Percentiles rank a stretch among this genome's conserved stretches.
Conservation (phyloP, 768 basidiomycete genomes). For the Phylloporus sp. region DNA sequence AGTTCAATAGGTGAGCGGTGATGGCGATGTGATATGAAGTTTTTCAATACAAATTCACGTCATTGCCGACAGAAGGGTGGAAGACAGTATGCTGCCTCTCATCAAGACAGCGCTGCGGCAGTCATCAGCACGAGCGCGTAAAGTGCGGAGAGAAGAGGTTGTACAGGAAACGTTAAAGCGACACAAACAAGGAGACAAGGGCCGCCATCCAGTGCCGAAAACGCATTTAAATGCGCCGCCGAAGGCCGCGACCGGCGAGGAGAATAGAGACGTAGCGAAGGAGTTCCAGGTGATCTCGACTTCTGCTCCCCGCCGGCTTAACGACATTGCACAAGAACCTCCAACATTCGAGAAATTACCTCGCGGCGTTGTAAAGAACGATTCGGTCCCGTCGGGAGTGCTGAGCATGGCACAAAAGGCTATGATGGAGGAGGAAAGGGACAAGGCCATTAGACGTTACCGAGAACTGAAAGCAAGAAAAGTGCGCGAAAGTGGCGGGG, state of each 20-base stretch:
- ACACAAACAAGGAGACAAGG: slow-evolving; percentile 9
- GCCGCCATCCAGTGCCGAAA: slow-evolving; percentile 9
- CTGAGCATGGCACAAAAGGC: slow-evolving; percentile 70
- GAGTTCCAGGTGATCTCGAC: slow-evolving; percentile 50
- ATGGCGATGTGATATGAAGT: slow-evolving; percentile 9
- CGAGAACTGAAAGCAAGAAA: slow-evolving; percentile 60
- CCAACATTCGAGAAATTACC: slow-evolving; percentile 56
- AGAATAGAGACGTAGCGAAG: slow-evolving; percentile 25
- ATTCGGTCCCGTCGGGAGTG: slow-evolving; percentile 37
- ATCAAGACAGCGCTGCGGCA: slow-evolving; percentile 57
- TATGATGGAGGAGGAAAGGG: slow-evolving; percentile 74
- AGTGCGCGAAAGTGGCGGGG: slow-evolving; percentile 16
- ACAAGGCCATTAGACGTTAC: slow-evolving; percentile 62
- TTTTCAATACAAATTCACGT: slow-evolving; percentile 6
- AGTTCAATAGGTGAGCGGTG: slow-evolving; percentile 64
- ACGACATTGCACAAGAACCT: slow-evolving; percentile 67
- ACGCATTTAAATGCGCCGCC: slow-evolving; percentile 11
- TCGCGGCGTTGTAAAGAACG: slow-evolving; percentile 36
- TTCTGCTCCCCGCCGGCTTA: slow-evolving; percentile 59
- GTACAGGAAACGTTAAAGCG: slow-evolving; percentile 17
- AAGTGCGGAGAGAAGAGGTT: slow-evolving; percentile 32
- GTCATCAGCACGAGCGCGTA: slow-evolving; percentile 49
- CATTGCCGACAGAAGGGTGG: slow-evolving; percentile 55
- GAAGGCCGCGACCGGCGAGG: slow-evolving; percentile 10
- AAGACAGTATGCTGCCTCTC: slow-evolving; percentile 61